Evolutionary conservation across 2,329 filamentous ascomycete genomes (phyloP), one percentile per base, ranked within the genome.

Genomic region (Sporothrix mexicana): DNA sequence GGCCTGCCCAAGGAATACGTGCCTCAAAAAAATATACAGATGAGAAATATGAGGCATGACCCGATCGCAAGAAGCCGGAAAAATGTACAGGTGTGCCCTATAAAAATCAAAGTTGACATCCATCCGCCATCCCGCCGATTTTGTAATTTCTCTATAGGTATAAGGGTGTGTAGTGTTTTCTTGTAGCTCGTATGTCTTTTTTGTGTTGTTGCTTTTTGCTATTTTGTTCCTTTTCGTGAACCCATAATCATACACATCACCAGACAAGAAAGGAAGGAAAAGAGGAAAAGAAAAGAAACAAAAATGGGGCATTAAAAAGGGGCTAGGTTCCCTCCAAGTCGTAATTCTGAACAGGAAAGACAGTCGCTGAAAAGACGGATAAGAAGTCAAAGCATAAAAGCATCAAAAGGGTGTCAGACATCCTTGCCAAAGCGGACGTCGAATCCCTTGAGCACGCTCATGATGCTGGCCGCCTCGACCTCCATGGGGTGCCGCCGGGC

Each of bases 381-480:
- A 23, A 23, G 41, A 12, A 49, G n/a, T 8, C 20, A 55, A 36
- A 55, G 49, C 66, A 20, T 8, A 10, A 55, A 36, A 55, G 49
- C 66, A 20, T 23, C 10, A 23, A 30, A 53, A 59, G 20, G 3
- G 25, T 12, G 6, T n/a, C 8, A 25, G 12, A 45, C 5, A 20
- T 66, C 61, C 45, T 79, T 79, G n/a, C 90, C 90, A 79, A 95
- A 95, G 71, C 92, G 84, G 68, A 93, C 86, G 78, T 95, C 92
- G 81, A 95, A 95, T 75, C 92, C 91, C 80, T 92, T 93, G 74
- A 95, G 82, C n/a, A 94, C 92, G 57, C 91, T 91, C 92, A 95
- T 94, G 71, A 95, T 93, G 80, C 92, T 94, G 0, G 92, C 92
- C 7, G 92, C 92, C 81, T 95, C 92, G 17, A 95, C 92, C 79